These are phyloP conservation scores for Dendrocalamus sinicus DNA, from an alignment of 176 grass and related monocot species.

Conservation along the genomic window DNA sequence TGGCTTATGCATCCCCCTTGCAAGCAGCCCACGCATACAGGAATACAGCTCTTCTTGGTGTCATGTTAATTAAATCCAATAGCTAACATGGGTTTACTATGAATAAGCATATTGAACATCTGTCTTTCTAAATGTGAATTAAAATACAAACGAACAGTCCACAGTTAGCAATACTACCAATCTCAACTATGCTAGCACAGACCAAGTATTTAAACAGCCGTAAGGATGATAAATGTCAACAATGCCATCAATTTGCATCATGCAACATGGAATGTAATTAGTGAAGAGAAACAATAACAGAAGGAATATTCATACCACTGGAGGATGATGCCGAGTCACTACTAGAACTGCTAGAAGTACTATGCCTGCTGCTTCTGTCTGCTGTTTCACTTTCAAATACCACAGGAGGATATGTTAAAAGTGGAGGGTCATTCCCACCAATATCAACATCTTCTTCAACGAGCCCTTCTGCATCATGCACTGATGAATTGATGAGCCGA, in stretches of 20 bases:
- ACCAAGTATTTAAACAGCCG: slow-evolving; percentile 13
- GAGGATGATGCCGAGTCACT: slow-evolving; percentile 80
- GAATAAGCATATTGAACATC: slow-evolving; percentile 21
- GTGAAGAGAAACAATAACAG: slow-evolving; percentile 31
- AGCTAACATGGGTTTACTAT: slow-evolving; percentile 14
- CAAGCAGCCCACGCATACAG: neutral
- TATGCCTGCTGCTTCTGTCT: slow-evolving; percentile 77
- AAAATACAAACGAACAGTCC: slow-evolving; percentile 25
- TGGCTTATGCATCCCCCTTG: neutral
- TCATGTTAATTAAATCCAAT: neutral
- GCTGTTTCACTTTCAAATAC: slow-evolving; percentile 79
- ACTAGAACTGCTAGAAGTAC: slow-evolving; percentile 92
- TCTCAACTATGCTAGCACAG: slow-evolving; percentile 23
- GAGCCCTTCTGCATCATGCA: slow-evolving; percentile 71
- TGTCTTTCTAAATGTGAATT: neutral
- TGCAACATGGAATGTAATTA: slow-evolving; percentile 10
- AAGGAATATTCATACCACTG: slow-evolving; percentile 65
- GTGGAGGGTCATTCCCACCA: slow-evolving; percentile 82
- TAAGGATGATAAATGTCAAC: neutral
- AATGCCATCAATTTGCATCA: slow-evolving; percentile 9
- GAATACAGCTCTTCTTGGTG: neutral
- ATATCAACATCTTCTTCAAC: slow-evolving; percentile 91
- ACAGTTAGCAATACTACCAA: neutral
- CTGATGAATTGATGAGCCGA: slow-evolving; percentile 69
- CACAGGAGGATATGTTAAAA: slow-evolving; percentile 68